Evolutionary conservation across 352 stramenopile species (phyloP).

Genomic region (Phytophthora idaei): DNA sequence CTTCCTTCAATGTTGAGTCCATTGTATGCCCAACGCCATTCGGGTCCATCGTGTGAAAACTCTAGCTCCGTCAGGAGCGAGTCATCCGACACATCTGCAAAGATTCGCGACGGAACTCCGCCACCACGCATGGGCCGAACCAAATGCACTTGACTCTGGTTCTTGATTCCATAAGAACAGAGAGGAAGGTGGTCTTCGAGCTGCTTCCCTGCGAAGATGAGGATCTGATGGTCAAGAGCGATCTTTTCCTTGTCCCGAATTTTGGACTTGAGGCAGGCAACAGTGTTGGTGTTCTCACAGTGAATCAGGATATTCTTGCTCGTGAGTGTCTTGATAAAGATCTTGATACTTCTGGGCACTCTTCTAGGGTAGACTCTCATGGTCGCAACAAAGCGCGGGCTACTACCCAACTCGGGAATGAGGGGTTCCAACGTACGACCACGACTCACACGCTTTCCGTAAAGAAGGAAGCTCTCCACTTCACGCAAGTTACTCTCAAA

Average conservation of each 20-base stretch:
- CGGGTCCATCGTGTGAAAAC: background rate
- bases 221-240: constrained; percentile 2
- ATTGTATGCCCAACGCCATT: constrained; percentile 19
- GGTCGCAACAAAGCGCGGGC: constrained; percentile 12
- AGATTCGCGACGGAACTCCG: background rate
- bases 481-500: background rate
- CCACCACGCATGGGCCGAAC: constrained; percentile 6
- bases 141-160: background rate
- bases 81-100: constrained; percentile 10
- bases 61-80: constrained; percentile 3
- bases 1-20: constrained; percentile 44
- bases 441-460: constrained; percentile 1
- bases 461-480: constrained; percentile 1
- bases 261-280: constrained; percentile 3
- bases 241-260: constrained; percentile 15
- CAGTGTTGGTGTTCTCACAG: constrained; percentile 1
- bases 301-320: background rate
- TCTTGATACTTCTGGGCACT: background rate
- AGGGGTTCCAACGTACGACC: background rate
- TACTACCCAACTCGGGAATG: constrained; percentile 12
- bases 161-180: constrained; percentile 13
- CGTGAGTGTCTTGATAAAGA: constrained; percentile 13
- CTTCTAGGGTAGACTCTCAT: background rate
- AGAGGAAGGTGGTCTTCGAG: constrained; percentile 12
- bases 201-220: constrained; percentile 13